Conservation (phyloP, 2,329 filamentous ascomycete genomes). For the Apiospora sp. region DNA sequence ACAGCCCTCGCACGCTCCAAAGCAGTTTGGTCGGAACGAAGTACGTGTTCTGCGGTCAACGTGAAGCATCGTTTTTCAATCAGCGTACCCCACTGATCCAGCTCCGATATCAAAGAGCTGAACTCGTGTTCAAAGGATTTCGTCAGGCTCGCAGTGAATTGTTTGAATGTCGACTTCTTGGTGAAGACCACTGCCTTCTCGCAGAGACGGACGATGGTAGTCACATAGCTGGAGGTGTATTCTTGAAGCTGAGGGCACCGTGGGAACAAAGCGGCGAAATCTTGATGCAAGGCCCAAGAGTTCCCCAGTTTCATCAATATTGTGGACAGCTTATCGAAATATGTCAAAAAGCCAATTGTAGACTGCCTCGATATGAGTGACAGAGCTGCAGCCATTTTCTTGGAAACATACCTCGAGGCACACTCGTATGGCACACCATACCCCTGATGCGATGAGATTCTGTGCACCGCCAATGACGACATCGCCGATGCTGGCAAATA, state of each 20-base stretch:
- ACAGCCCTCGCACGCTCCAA: background rate
- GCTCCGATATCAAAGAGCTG: background rate
- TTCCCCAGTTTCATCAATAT: background rate
- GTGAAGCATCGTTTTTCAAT: background rate
- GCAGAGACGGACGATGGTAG: background rate
- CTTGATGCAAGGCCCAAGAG: background rate
- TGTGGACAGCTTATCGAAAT: background rate
- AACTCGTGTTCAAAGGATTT: background rate
- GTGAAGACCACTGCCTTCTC: background rate
- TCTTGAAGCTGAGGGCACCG: background rate
- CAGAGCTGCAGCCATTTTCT: too few relatives aligned
- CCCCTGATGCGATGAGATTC: background rate
- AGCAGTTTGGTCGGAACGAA: background rate
- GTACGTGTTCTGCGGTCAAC: background rate
- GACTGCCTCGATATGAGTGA: background rate
- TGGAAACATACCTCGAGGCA: background rate
- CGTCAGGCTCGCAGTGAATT: background rate
- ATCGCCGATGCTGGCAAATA: background rate
- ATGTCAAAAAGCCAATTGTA: background rate
- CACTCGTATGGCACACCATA: background rate
- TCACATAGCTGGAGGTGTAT: background rate
- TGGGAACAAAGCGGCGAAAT: background rate
- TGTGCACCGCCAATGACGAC: background rate
- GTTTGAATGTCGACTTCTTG: background rate
- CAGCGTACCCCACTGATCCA: background rate